Evolutionary conservation across 2,329 filamentous ascomycete species (phyloP), one percentile per base, ranked within the genome.

Genomic region (Fonsecaea monophora): DNA sequence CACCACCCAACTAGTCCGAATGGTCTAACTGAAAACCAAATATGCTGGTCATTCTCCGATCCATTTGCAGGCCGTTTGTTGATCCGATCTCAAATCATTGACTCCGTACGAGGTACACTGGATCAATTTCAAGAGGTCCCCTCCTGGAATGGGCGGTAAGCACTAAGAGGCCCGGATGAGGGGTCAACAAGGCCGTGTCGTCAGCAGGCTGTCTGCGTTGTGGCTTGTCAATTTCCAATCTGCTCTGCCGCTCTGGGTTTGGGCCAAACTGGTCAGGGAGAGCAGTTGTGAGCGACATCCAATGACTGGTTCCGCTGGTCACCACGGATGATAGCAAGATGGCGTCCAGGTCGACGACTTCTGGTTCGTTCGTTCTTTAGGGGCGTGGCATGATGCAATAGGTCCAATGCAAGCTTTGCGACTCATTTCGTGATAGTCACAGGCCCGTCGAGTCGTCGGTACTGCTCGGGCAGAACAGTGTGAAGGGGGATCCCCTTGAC

Each of bases 381-480:
- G 54, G 53, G 62, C 66, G 66, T 68, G 66, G 66, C 62, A 54
- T 65, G 66, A 68, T 65, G 50, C 66, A 59, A 68, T 68, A 68
- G 62, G 66, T 59, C 50, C 54, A 32, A 37, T 65, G 66, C 62
- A 45, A 25, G 40, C 32, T 56, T 50, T 50, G 53, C 37, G 45
- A 58, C 60, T 58, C 21, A 50, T 45, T 38, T 50, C 38, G 53
- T 50, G 13, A 61, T 57, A n/a, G 35, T 38, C 37, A 8, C 37
- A 34, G 40, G 60, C 7, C 53, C 53, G 40, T 57, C 54, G 21
- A 45, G 32, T 62, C 32, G 30, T 40, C 21, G 60, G 50, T 54
- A 32, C 60, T 48, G 60, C 53, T 48, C 50, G 50, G 59, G 34
- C 59, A 35, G 37, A 38, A n/a, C 9, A 35, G 37, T 53, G 59